Evolutionary conservation across 2,329 filamentous ascomycete genomes (phyloP).

Genomic region (Neofusicoccum parvum): DNA sequence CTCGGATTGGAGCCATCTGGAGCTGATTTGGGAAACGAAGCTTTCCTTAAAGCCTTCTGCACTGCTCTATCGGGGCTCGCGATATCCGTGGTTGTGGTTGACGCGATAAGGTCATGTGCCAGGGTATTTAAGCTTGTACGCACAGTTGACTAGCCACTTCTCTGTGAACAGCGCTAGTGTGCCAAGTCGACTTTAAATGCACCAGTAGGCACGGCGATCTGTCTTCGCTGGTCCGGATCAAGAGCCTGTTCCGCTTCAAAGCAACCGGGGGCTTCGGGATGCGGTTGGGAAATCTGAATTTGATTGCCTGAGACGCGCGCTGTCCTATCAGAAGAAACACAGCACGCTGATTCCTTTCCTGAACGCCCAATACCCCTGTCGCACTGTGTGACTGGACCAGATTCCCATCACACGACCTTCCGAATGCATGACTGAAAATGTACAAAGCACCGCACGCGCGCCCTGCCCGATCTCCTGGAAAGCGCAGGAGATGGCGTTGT

Average conservation of each 20-base stretch:
- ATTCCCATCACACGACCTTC: not conserved
- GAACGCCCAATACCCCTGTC: not conserved
- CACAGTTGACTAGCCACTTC: not conserved
- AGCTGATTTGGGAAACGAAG: not conserved
- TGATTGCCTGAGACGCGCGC: not conserved
- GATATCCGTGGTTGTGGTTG: not conserved
- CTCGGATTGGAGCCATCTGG: not conserved
- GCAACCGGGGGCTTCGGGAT: no score
- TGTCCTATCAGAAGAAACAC: not conserved
- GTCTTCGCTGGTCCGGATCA: not conserved
- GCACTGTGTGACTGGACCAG: not conserved
- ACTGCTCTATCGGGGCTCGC: not conserved
- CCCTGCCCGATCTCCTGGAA: not conserved
- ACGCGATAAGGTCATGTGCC: not conserved
- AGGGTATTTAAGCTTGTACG: not conserved
- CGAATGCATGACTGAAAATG: not conserved
- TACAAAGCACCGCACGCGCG: not conserved
- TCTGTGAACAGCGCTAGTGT: not conserved
- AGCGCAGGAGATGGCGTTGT: not conserved
- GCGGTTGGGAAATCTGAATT: not conserved
- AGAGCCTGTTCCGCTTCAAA: not conserved
- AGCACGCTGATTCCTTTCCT: not conserved
- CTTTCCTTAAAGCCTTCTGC: not conserved
- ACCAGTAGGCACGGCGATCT: not conserved
- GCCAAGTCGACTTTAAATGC: not conserved